Base-by-base conservation (phyloP, 192 early-diverging fungal genomes). In the Backusella morwellensis region DNA sequence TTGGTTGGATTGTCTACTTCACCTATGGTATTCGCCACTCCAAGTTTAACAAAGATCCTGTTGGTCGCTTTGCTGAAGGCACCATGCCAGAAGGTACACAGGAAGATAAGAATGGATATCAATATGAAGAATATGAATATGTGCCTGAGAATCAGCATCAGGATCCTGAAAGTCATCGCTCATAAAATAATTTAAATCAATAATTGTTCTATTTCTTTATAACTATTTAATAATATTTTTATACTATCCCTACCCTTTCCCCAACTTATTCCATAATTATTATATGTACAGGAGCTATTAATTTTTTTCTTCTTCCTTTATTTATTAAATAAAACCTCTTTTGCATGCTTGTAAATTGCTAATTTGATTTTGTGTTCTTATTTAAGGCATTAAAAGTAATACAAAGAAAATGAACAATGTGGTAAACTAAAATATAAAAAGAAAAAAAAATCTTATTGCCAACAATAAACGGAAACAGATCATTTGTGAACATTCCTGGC, bases 1-100 rank as follows among this genome's bases (percentile, higher is more conserved):
- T 95, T 11, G 96, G 96, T 6, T 59, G 93, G 32, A 11, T 95
- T 5, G 82, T 97, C 23, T 97, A 96, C 73, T 77, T 86, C 4
- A 14, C 84, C 1, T 95, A 93, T 78, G 91, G 93, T 9, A 87
- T 86, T 75, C 78, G 88, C 7, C 78, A 90, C 72, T 95, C 94
- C 26, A 85, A 83, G 6, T 79, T 94, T 21, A 88, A 89, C 26
- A 88, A 54, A 34, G 76, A 81, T 50, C 80, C 80, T 35, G 35
- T 75, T 29, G 73, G 68, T 44, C 68, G 70, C 34, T 81, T 81
- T 38, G 41, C 41, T 9, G 72, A 74, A 68, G 76, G 26, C 32
- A 40, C 35, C 26, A 7, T 47, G 6, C 70, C 70, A 44, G 44
- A 29, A 44, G 21, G 23, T 4, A n/a, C 70, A 19, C n/a, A 15